Evolutionary conservation across 2,329 filamentous ascomycete genomes (phyloP), one percentile per base, ranked within the genome.

Genomic region (Parafenestella ontariensis): DNA sequence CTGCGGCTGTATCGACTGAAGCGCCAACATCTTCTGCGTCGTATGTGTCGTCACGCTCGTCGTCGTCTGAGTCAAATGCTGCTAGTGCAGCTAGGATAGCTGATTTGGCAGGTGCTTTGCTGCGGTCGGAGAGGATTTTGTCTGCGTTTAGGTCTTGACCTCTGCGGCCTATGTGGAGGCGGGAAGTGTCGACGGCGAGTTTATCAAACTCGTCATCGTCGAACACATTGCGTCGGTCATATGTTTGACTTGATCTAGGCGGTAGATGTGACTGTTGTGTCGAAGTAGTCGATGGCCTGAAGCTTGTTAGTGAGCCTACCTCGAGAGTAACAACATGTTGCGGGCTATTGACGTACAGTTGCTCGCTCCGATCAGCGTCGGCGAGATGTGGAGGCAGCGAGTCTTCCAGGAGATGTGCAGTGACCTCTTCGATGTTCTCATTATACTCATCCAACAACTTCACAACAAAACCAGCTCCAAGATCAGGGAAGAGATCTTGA

Each of bases 31-130:
- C 95, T 45, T 87, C 91, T 1, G 89, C 87, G 67, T 99, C 95
- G 71, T 99, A 99, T 0, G 94, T 98, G 73, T 99, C 95, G 74
- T 99, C 95, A 31, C 92, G 86, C 78, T 99, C 95, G 73, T 99
- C 95, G 63, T 98, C 95, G 66, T 98, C 94, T 0, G 89, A 89
- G 77, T 98, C 93, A 64, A 98, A 97, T 0, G 89, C 85, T 15
- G 92, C 91, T 2, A 98, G 85, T 0, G 94, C 94, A 3, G 93
- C 91, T 21, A 96, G 79, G 64, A 97, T 96, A 10, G 92, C 89
- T 0, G 92, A 91, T 77, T 96, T 96, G 66, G 88, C 87, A 1
- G 89, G 85, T 3, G 88, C 86, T 1, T 78, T 79, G 60, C 84
- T 82, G 46, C 84, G 84, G 68, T 92, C 87, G 43, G 83, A 79